Evolutionary conservation across 192 early-diverging fungal genomes (phyloP), one percentile per base, ranked within the genome.

Genomic region (Coemansia sp.): DNA sequence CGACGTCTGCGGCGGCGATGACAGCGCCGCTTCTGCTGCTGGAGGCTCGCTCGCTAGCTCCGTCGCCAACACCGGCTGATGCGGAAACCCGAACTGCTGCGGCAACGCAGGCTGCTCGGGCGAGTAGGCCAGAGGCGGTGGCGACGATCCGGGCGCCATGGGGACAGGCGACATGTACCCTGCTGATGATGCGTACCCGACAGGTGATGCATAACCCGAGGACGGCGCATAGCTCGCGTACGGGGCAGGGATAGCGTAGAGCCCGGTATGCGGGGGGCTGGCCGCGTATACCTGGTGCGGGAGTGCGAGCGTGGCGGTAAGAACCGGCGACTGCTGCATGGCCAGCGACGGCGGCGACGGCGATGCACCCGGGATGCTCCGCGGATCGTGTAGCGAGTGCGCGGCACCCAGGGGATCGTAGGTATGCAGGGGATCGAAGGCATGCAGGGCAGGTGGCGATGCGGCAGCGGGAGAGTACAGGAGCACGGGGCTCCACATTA

Each of bases 401-500:
- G 38, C 38, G 25, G 25, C 45, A 25, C 25, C 22, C 20, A 48
- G 22, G 6, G 45, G 22, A 30, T 54, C 52, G 52, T 31, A 54
- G 29, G 20, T 20, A 8, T 23, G 6, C 20, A 48, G 22, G 6
- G 45, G 22, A 30, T 54, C 52, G 52, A 54, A 54, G 29, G 20
- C 28, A 17, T 54, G 45, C 1, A 48, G 22, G 0, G 45, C 7
- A 2, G 74, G 74, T 33, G 68, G 67, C 6, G 67, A 63, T 0
- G 38, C 63, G 1, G 67, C 59, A 4, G 45, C 45, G 8, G 75
- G 59, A 19, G 70, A 63, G 54, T 79, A 79, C 22, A 79, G 67
- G 7, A 79, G 60, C 4, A 74, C 76, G 2, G 72, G 77, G 59
- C 67, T 70, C 72, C 77, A 80, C 62, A 80, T 67, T 25, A 74